Evolutionary conservation across 345 rosid genomes (phyloP).

Genomic region (Syzygium aqueum): DNA sequence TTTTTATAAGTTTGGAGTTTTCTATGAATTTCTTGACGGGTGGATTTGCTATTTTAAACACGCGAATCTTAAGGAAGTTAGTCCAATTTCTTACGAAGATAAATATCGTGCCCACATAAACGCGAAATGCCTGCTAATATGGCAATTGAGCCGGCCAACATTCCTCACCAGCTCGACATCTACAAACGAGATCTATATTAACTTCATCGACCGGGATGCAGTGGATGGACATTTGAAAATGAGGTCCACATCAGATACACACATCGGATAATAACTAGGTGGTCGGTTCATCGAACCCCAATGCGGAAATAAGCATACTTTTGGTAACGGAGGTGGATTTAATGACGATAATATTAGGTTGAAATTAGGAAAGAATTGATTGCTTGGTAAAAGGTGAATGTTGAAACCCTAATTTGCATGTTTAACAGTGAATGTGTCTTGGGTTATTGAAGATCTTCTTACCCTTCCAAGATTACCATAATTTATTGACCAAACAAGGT

Average conservation of each 20-base stretch:
- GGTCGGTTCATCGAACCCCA: not conserved
- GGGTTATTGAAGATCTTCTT: not conserved
- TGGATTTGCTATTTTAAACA: not conserved
- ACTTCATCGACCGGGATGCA: rapidly evolving
- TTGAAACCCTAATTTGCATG: not conserved
- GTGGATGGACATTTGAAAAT: rapidly evolving
- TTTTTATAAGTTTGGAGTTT: not conserved
- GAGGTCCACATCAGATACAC: not conserved
- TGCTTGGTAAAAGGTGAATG: not conserved
- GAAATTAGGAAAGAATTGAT: not conserved
- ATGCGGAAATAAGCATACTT: not conserved
- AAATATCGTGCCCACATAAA: too few relatives aligned
- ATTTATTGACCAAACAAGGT: not conserved
- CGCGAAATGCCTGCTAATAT: not conserved
- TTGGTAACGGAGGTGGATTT: not conserved
- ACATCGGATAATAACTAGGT: rapidly evolving
- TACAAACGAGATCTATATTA: rapidly evolving
- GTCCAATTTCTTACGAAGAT: not conserved
- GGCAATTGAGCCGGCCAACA: rapidly evolving
- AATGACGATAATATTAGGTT: rapidly evolving
- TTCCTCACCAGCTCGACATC: rapidly evolving
- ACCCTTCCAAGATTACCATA: not conserved
- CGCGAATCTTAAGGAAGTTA: not conserved
- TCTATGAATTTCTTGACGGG: not conserved
- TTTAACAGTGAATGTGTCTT: not conserved